A percentile compares a stretch with the other conserved stretches of the same genome.
phyloP scores from a whole-genome alignment of 306 rosid species.

The Dalbergia cochinchinensis region DNA sequence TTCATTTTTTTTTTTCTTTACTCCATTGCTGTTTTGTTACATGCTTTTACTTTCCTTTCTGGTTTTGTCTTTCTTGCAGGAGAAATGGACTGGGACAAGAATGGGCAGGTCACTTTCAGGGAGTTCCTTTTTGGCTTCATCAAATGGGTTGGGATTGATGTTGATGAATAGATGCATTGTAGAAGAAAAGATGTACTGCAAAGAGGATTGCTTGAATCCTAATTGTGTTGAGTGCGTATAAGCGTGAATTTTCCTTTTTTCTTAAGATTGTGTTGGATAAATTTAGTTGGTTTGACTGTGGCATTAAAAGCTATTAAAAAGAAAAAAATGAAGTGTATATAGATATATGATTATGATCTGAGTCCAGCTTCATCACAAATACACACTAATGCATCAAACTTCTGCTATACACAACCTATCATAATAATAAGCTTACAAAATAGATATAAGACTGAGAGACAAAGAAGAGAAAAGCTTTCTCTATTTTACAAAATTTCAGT shows the following conservation, averaged over 20 bases:
- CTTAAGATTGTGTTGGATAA: slow-evolving; percentile 23
- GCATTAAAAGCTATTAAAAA: slow-evolving; percentile 21
- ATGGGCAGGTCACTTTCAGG: slow-evolving; percentile 79
- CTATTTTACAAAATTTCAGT: slow-evolving; percentile 39
- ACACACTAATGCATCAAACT: slow-evolving; percentile 41
- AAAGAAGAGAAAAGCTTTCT: slow-evolving; percentile 33
- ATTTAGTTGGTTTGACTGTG: slow-evolving; percentile 17
- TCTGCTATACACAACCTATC: slow-evolving; percentile 41
- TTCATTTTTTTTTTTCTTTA: slow-evolving; percentile 4
- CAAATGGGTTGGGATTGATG: slow-evolving; percentile 84
- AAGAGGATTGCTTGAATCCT: slow-evolving; percentile 28
- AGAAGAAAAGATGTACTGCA: slow-evolving; percentile 10
- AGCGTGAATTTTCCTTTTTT: slow-evolving; percentile 32
- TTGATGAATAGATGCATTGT: slow-evolving; percentile 58
- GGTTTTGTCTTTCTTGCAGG: slow-evolving; percentile 50
- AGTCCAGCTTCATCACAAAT: slow-evolving; percentile 35
- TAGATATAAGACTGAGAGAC: slow-evolving; percentile 35
- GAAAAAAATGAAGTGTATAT: not conserved
- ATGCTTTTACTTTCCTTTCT: slow-evolving; percentile 14
- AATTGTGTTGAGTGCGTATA: slow-evolving; percentile 35
- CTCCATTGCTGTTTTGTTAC: not conserved
- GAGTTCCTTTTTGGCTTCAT: slow-evolving; percentile 89
- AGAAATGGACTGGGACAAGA: slow-evolving; percentile 93
- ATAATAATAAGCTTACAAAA: slow-evolving; percentile 35
- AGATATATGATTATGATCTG: not conserved